Percentiles rank a stretch among this genome's conserved stretches.
These are phyloP conservation scores for Artemisia annua DNA, from an alignment of 129 eudicot genomes.

Conservation along the genomic window DNA sequence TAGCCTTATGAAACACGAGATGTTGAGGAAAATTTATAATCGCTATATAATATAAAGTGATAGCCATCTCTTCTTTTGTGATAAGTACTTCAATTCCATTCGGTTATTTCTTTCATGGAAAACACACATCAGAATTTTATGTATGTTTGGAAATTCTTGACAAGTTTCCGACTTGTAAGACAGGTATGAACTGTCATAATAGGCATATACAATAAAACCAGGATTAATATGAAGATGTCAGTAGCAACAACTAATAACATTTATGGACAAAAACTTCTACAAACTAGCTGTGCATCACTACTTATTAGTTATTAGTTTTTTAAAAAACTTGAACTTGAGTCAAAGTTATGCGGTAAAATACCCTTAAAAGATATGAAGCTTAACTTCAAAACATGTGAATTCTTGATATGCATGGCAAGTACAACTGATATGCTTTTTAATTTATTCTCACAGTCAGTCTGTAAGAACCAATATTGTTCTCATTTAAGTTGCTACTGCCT, in stretches of 20 bases:
- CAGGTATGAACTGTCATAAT: neutral
- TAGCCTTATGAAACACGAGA: no score
- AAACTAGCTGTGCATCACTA: conserved; percentile 9
- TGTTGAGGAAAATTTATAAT: no score
- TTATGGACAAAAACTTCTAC: neutral
- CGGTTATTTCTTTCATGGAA: conserved; percentile 2
- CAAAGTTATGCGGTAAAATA: neutral
- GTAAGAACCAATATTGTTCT: no score
- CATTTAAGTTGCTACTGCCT: no score
- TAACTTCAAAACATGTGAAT: neutral
- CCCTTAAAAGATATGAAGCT: conserved; percentile 12
- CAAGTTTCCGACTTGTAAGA: neutral
- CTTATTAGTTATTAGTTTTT: neutral
- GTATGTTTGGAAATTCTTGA: neutral
- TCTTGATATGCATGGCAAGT: conserved; percentile 17
- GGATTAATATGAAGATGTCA: neutral
- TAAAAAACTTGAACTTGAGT: conserved; percentile 2
- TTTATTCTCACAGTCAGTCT: neutral
- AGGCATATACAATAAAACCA: conserved; percentile 13
- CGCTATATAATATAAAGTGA: no score
- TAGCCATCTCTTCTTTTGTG: neutral
- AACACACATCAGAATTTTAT: conserved; percentile 9
- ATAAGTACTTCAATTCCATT: conserved; percentile 6
- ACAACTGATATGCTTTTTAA: neutral
- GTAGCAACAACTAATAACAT: conserved; percentile 5